Percentiles rank a stretch among this genome's conserved stretches.
phyloP scores from a whole-genome alignment of 169 alveolate genomes.

The Eimeria brunetti region DNA sequence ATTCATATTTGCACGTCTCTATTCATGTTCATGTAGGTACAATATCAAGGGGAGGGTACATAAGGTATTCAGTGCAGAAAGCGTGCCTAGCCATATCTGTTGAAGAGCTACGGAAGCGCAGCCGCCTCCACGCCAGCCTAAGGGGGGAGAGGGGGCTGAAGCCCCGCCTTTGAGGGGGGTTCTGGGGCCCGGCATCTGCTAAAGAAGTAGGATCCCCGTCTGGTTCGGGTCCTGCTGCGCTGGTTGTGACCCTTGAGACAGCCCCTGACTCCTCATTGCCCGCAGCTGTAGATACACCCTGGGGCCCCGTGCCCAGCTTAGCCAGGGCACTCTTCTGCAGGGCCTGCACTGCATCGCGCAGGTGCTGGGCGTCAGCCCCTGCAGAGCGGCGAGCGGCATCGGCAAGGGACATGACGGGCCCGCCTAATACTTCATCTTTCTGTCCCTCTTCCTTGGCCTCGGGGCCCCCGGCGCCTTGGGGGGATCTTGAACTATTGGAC shows the following conservation, averaged over 20 bases:
- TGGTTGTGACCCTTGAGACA: conserved; percentile 47
- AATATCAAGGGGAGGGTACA: not conserved
- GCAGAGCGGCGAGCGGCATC: conserved; percentile 67
- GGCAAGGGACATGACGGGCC: conserved; percentile 55
- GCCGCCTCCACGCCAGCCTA: conserved; percentile 67
- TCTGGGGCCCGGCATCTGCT: not conserved
- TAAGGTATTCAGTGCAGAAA: not conserved
- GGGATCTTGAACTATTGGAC: not conserved
- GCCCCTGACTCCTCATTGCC: conserved; percentile 10
- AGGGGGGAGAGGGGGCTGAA: conserved; percentile 2
- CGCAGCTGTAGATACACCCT: not conserved
- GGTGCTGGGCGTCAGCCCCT: conserved; percentile 74
- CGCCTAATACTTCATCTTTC: not conserved
- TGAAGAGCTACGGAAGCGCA: conserved; percentile 56
- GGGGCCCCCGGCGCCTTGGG: not conserved
- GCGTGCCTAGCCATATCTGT: conserved; percentile 53
- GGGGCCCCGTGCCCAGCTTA: conserved; percentile 43
- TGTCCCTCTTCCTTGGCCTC: conserved; percentile 2
- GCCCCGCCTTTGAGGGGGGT: conserved; percentile 1
- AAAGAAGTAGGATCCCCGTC: not conserved
- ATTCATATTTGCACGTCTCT: not conserved
- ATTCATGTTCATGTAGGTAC: not conserved
- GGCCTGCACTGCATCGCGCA: conserved; percentile 69
- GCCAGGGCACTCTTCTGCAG: conserved; percentile 58
- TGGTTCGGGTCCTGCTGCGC: conserved; percentile 47